Conservation (phyloP, 2,329 filamentous ascomycete species). For the Colletotrichum noveboracense region DNA sequence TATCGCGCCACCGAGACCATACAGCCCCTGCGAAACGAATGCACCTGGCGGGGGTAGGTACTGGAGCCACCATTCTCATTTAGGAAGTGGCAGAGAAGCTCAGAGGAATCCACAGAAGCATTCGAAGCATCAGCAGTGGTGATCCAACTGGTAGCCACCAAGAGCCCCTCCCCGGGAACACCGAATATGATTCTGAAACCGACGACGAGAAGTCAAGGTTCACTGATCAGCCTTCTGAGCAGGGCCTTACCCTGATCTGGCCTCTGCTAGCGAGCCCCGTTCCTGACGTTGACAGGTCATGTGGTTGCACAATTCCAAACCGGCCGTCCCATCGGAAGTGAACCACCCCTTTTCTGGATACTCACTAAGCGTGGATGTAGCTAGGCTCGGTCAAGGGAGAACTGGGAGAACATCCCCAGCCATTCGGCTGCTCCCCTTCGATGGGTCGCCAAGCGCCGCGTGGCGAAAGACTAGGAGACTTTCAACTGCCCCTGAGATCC, state of each 20-base stretch:
- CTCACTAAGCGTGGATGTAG: constrained; percentile 1
- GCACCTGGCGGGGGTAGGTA: background rate
- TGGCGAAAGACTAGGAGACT: constrained; percentile 21
- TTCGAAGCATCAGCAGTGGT: constrained; percentile 10
- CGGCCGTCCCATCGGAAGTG: constrained; percentile 20
- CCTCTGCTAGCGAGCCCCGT: constrained; percentile 14
- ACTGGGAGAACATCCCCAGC: constrained; percentile 16
- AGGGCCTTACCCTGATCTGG: constrained; percentile 10
- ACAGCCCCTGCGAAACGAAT: background rate
- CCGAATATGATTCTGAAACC: constrained; percentile 23
- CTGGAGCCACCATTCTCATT: constrained; percentile 3
- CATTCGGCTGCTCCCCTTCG: constrained; percentile 25
- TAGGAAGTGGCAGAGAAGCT: constrained; percentile 22
- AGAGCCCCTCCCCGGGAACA: constrained; percentile 16
- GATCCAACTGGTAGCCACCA: background rate
- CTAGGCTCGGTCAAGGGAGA: constrained; percentile 12
- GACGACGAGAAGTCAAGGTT: constrained; percentile 14
- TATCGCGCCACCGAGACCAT: background rate
- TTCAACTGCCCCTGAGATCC: constrained; percentile 21
- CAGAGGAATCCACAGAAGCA: constrained; percentile 19
- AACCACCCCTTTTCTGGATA: constrained; percentile 17
- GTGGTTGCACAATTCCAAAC: constrained; percentile 19
- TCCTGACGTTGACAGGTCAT: constrained; percentile 23
- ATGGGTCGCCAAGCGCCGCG: constrained; percentile 21
- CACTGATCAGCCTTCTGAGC: constrained; percentile 13